These are phyloP conservation scores for Suillus spraguei DNA, from an alignment of 768 basidiomycete genomes.

Conservation along the genomic window DNA sequence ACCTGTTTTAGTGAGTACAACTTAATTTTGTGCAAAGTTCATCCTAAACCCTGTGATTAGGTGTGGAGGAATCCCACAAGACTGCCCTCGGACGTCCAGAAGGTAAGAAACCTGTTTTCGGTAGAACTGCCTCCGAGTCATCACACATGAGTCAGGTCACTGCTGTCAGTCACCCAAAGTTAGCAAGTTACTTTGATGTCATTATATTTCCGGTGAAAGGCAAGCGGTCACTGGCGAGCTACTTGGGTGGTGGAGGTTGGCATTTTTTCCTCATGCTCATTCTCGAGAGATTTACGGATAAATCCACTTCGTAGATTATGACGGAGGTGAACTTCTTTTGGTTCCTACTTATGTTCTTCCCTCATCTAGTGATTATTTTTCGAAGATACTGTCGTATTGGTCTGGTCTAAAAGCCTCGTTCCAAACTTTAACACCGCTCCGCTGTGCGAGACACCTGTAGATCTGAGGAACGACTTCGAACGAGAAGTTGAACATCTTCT, in stretches of 20 bases:
- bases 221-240: slow-evolving; percentile 57
- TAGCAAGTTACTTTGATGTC: slow-evolving; percentile 58
- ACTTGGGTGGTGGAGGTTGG: slow-evolving; percentile 75
- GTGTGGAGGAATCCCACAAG: slow-evolving; percentile 68
- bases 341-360: not conserved
- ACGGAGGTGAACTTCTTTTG: slow-evolving; percentile 56
- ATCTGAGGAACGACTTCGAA: slow-evolving; percentile 51
- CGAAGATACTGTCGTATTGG: slow-evolving; percentile 56
- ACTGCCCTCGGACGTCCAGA: slow-evolving; percentile 71
- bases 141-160: slow-evolving; percentile 44
- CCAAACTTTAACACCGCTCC: slow-evolving; percentile 47
- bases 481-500: slow-evolving; percentile 51
- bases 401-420: slow-evolving; percentile 49
- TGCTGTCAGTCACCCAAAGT: slow-evolving; percentile 52
- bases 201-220: slow-evolving; percentile 61
- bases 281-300: not conserved
- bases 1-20: slow-evolving; percentile 55
- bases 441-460: slow-evolving; percentile 42
- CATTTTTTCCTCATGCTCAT: slow-evolving; percentile 9
- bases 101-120: slow-evolving; percentile 39
- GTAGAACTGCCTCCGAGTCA: not conserved
- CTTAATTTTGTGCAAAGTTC: not conserved
- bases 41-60: slow-evolving; percentile 19
- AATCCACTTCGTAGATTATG: slow-evolving; percentile 53
- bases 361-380: not conserved